Evolutionary conservation across 176 grass and related monocot species (phyloP), one percentile per base, ranked within the genome.

Genomic region (Musa acuminata): DNA sequence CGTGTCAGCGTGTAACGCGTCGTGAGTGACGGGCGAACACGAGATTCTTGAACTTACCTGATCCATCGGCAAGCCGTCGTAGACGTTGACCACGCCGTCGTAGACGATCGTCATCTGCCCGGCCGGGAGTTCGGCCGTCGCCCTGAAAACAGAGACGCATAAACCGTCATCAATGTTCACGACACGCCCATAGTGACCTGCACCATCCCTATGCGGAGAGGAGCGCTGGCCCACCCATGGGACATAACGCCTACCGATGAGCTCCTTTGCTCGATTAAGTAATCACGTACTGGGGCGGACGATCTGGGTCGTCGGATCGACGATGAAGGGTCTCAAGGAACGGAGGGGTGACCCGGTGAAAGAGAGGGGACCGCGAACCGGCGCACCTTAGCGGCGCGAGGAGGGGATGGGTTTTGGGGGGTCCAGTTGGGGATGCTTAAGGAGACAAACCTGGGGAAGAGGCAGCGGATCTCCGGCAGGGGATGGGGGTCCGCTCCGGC

Each of bases 391-490:
- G 59, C 3, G 21, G 22, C 21, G 22, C 12, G 59, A 13, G 7
- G 48, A 8, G n/a, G 49, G 11, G 2, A 48, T 1, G 21, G 43
- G 53, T 14, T 20, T 51, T 0, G 17, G 48, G 2, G 6, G 35
- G 1, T 20, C 4, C 35, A 43, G 35, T 43, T 43, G 35, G 35
- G 35, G 35, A 43, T 43, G 35, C 35, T 3, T 3, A 64, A 35
- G 9, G 14, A 27, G 21, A 26, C 58, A 14, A 72, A 80, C 78
- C 78, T 80, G 49, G 78, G 49, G 22, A 69, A 73, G 22, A 53
- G 57, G 17, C 35, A 87, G 71, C 80, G 77, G 53, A 52, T 80
- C 16, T 87, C 85, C 48, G 80, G 80, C 49, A 64, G 69, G 50
- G 26, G 21, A 8, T 22, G 68, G 55, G 20, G 64, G 21, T 83